Conservation (phyloP, 352 stramenopile genomes). For the Phytopythium chamaehyphon region DNA sequence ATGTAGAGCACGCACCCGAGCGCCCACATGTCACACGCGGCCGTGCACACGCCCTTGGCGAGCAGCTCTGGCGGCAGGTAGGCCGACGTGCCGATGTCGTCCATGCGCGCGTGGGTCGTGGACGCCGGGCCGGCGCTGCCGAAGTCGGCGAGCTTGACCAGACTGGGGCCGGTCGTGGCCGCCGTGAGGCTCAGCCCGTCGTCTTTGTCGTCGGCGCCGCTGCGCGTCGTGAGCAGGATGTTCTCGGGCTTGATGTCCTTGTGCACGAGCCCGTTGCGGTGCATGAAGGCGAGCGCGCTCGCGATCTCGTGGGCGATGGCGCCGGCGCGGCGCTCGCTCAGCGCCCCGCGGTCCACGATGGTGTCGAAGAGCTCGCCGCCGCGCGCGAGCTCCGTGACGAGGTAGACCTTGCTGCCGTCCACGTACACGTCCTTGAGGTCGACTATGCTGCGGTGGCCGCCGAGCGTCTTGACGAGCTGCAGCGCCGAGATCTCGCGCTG, state of each 20-base stretch:
- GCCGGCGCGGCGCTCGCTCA: slow-evolving; percentile 42
- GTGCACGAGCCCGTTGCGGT: slow-evolving; percentile 67
- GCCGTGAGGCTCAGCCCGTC: too few relatives aligned
- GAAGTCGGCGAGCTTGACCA: slow-evolving; percentile 77
- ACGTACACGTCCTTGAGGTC: slow-evolving; percentile 81
- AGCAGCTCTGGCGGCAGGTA: slow-evolving; percentile 71
- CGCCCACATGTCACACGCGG: slow-evolving; percentile 75
- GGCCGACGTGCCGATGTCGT: slow-evolving; percentile 70
- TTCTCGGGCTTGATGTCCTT: slow-evolving; percentile 86
- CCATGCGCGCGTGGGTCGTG: slow-evolving; percentile 16
- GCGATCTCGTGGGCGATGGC: slow-evolving; percentile 51
- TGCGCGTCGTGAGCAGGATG: slow-evolving; percentile 45
- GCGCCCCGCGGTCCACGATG: slow-evolving; percentile 69
- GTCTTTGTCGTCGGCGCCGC: slow-evolving; percentile 19
- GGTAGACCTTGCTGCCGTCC: slow-evolving; percentile 65
- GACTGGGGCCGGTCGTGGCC: slow-evolving; percentile 20
- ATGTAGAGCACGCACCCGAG: slow-evolving; percentile 94
- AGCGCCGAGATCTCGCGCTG: slow-evolving; percentile 70
- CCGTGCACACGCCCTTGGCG: slow-evolving; percentile 43
- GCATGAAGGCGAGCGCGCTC: slow-evolving; percentile 64
- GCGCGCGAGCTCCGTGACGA: slow-evolving; percentile 85
- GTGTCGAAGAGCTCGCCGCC: slow-evolving; percentile 91
- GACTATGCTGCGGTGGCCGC: slow-evolving; percentile 85
- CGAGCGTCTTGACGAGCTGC: slow-evolving; percentile 66
- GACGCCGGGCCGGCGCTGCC: slow-evolving; percentile 61